Evolutionary conservation across 352 stramenopile species (phyloP).

Genomic region (Stephanocyclus meneghinianus): DNA sequence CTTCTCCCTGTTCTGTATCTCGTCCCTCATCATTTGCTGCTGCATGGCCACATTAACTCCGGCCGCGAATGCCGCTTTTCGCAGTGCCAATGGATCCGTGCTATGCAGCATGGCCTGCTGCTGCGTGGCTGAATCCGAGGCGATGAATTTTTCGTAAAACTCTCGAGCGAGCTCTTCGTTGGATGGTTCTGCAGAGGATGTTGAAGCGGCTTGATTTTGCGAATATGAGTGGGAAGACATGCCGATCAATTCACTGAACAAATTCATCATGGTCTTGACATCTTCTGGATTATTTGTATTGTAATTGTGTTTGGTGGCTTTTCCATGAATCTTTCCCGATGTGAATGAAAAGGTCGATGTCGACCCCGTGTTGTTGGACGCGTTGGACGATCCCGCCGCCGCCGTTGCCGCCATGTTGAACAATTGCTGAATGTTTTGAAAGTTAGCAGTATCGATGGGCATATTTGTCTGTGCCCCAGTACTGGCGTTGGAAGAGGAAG

Average conservation of each 20-base stretch:
- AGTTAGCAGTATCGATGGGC: neutral
- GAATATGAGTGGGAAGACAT: neutral
- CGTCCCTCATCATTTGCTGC: constrained; percentile 16
- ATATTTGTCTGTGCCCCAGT: neutral
- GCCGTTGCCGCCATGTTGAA: neutral
- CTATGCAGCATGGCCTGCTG: neutral
- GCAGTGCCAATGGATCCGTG: constrained; percentile 14
- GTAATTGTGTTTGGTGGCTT: neutral
- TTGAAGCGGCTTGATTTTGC: constrained; percentile 24
- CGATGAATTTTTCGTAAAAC: constrained; percentile 26
- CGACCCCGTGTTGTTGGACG: neutral
- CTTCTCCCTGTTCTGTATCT: neutral
- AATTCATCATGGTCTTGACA: constrained; percentile 10
- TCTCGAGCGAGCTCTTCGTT: constrained; percentile 25
- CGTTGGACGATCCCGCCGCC: neutral
- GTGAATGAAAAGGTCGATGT: neutral
- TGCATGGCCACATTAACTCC: constrained; percentile 36
- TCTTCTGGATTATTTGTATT: constrained; percentile 9
- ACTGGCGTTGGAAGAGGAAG: neutral
- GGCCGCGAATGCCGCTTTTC: constrained; percentile 21
- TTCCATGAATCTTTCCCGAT: neutral
- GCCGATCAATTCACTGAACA: constrained; percentile 2
- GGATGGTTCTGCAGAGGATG: constrained; percentile 26
- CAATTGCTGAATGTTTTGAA: constrained; percentile 8
- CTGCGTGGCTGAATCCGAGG: neutral